Base-by-base conservation (phyloP, 495 filamentous ascomycete genomes). In the Neurospora sp. region DNA sequence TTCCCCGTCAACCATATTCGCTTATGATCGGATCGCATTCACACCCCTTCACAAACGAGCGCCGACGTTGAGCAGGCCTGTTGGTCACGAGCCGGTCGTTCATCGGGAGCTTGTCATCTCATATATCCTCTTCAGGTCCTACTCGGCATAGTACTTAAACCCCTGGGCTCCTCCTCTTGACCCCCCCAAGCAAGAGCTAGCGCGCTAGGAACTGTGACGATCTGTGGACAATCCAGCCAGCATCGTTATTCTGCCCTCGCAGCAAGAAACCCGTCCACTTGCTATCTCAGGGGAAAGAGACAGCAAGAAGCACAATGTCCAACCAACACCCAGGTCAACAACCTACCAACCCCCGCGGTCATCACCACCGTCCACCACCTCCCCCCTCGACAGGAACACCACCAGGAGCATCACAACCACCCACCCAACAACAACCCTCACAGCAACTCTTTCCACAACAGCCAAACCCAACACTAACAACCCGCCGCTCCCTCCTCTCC, bases 401-500 rank as follows among this genome's bases (percentile, higher is more conserved):
- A 39, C n/a, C 71, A 18, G 27, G 16, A 41, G 14, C 35, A 68
- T 37, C 69, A 71, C 8, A 39, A 69, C 16, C 69, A 18, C 69
- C 41, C 31, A 35, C 3, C 31, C 35, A 35, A 18, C 35, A 37
- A 18, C 40, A 68, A 65, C 59, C 45, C n/a, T 8, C n/a, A 10
- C 73, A 14, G 22, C 59, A 69, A 71, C 39, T 6, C 10, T 27
- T 38, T 12, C 8, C 22, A 53, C n/a, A 22, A 14, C 18, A 22
- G n/a, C 18, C 10, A 20, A 1, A 7, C 71, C 40, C 69, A 27
- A 22, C 47, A 59, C 41, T 83, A 45, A 69, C 73, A 72, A 38
- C 72, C 71, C 82, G 82, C 37, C 82, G 78, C 20, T 75, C 80
- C 0, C 75, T 77, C 69, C 70, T 73, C 16, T 80, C 80, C 80